Conservation (phyloP, 2,329 filamentous ascomycete genomes). For the Cladosporium sp. region DNA sequence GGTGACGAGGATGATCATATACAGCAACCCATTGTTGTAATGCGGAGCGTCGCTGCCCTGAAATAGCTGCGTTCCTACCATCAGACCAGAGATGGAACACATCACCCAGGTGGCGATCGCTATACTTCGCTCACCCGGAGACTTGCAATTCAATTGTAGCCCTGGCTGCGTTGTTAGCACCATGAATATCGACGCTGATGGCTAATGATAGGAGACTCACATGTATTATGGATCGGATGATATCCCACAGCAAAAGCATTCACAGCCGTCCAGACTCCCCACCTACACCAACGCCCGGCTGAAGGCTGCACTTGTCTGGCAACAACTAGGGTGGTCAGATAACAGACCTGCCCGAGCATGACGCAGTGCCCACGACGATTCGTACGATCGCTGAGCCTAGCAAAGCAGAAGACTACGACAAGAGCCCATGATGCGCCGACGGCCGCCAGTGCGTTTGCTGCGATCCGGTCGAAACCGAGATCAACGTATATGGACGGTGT, state of each 20-base stretch:
- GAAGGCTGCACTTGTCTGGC: conserved; percentile 44
- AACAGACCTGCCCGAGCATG: conserved; percentile 47
- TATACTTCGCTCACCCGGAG: conserved; percentile 29
- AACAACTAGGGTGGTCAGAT: conserved; percentile 48
- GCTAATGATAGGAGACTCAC: conserved; percentile 42
- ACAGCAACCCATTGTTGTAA: conserved; percentile 24
- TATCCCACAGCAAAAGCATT: conserved; percentile 56
- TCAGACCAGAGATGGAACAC: conserved; percentile 52
- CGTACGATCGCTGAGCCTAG: conserved; percentile 49
- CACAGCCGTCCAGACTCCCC: conserved; percentile 54
- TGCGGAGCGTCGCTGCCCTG: conserved; percentile 45
- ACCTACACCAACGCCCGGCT: conserved; percentile 51
- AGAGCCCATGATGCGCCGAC: conserved; percentile 47
- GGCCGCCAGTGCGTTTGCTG: conserved; percentile 51
- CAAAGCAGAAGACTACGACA: conserved; percentile 52
- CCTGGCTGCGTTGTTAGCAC: background rate
- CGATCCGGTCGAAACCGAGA: conserved; percentile 48
- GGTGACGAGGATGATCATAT: conserved; percentile 7
- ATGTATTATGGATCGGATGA: conserved; percentile 56
- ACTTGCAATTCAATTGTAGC: conserved; percentile 10
- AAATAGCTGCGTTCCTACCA: conserved; percentile 55
- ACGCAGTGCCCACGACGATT: conserved; percentile 48
- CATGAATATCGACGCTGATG: background rate
- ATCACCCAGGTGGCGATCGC: conserved; percentile 47
- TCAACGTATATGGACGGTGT: conserved; percentile 44